phyloP scores from a whole-genome alignment of 1,284 basidiomycete species.

The Cystobasidium sp. region DNA sequence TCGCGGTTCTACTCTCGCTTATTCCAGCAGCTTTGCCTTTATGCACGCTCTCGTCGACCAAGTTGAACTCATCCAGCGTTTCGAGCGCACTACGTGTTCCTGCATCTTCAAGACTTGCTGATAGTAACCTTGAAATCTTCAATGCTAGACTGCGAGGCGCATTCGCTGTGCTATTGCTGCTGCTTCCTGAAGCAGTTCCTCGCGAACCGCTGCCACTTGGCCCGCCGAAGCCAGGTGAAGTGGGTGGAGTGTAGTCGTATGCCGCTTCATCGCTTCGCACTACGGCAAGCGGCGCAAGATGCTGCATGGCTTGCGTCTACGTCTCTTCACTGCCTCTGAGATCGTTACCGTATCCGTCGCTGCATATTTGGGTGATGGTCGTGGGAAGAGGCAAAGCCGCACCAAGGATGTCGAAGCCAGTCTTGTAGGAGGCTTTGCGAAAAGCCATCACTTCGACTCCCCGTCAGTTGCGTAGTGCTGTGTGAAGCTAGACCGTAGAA shows the following conservation, averaged over 20 bases:
- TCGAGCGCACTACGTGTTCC: slow-evolving; percentile 77
- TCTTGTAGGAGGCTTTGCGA: too few species aligned
- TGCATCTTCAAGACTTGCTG: slow-evolving; percentile 76
- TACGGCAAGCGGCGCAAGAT: slow-evolving; percentile 6
- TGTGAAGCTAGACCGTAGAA: too few species aligned
- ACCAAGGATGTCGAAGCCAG: too few species aligned
- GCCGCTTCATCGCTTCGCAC: slow-evolving; percentile 16
- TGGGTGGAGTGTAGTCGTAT: slow-evolving; percentile 18
- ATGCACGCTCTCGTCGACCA: slow-evolving; percentile 12
- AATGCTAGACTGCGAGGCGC: slow-evolving; percentile 42
- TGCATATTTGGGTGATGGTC: too few species aligned
- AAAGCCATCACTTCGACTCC: too few species aligned
- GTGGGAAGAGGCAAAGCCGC: too few species aligned
- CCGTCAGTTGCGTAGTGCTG: too few species aligned
- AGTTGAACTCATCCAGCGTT: slow-evolving; percentile 78
- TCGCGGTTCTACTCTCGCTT: slow-evolving; percentile 46
- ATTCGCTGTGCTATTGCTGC: slow-evolving; percentile 5
- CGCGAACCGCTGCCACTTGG: background rate
- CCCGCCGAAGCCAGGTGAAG: slow-evolving; percentile 14
- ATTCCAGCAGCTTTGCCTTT: slow-evolving; percentile 33
- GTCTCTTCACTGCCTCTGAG: too few species aligned
- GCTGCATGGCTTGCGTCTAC: background rate
- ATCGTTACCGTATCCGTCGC: too few species aligned
- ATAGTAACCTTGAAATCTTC: slow-evolving; percentile 62
- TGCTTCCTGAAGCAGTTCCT: background rate